Base-by-base conservation (phyloP, 2,329 filamentous ascomycete genomes). In the Pseudogymnoascus sp. region DNA sequence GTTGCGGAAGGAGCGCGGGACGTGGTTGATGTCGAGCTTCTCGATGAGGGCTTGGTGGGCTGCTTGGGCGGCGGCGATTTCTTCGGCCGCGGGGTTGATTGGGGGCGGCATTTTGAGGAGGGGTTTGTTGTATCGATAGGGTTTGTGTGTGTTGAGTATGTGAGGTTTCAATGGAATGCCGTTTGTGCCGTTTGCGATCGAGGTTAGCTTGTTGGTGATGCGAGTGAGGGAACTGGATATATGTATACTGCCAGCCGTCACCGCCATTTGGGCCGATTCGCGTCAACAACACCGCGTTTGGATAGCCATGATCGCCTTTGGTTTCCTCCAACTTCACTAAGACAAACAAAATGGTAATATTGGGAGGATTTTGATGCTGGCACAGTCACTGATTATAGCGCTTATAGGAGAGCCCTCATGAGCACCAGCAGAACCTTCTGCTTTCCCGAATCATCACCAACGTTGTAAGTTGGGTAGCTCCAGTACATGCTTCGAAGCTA, bases 391-490 rank as follows among this genome's bases (percentile, higher is more conserved):
- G 6, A 60, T 28, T 56, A 4, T 0, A 2, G 4, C 7, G n/a
- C 11, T 23, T 40, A 59, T 62, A 89, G 93, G 95, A 99, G 77
- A 96, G 91, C 72, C 95, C 95, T 40, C 95, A 99, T 74, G 95
- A 97, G 75, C 93, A 97, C 70, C 95, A 97, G 81, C 93, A 99
- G 81, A 96, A 89, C 72, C 82, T 96, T 62, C 83, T 99, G 71
- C 84, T 97, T 53, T 95, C 91, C 21, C 91, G 95, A 66, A 97
- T 99, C 78, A 96, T 97, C 78, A 95, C 89, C 73, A 99, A 99
- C 73, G 93, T 97, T 73, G 93, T 97, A 84, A 74, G 90, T 81
- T 59, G 61, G 10, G 28, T 12, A 25, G 16, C 18, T 21, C 36
- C 25, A 4, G 60, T 60, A 37, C 37, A 25, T 62, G 38, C 28